phyloP scores from a whole-genome alignment of 2,329 filamentous ascomycete species.

The Apiospora marii region DNA sequence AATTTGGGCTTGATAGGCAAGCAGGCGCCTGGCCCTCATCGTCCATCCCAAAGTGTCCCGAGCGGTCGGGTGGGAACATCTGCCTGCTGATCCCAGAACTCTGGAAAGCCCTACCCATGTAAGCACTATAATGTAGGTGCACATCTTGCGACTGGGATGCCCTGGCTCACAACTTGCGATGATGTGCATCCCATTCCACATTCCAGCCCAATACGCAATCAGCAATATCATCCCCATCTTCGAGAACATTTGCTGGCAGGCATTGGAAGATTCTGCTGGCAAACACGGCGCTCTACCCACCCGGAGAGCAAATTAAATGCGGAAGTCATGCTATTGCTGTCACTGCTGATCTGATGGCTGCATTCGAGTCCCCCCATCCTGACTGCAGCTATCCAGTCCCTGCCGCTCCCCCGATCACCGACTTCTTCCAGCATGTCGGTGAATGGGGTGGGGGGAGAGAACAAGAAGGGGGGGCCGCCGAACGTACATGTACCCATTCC shows the following conservation, averaged over 20 bases:
- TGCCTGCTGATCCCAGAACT: slow-evolving; percentile 19
- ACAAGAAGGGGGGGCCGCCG: background rate
- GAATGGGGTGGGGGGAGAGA: background rate
- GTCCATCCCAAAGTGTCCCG: background rate
- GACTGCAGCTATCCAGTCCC: slow-evolving; percentile 9
- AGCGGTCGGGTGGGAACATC: slow-evolving; percentile 18
- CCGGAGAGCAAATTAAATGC: background rate
- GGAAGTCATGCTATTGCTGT: slow-evolving; percentile 7
- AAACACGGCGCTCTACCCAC: background rate
- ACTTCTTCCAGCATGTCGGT: slow-evolving; percentile 20
- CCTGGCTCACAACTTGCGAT: slow-evolving; percentile 10
- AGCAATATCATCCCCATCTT: background rate
- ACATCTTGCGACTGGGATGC: slow-evolving; percentile 7
- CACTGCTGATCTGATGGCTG: slow-evolving; percentile 6
- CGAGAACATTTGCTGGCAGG: slow-evolving; percentile 13
- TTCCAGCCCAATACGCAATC: slow-evolving; percentile 19
- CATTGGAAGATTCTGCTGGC: background rate
- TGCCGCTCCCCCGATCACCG: slow-evolving; percentile 16
- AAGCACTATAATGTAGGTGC: slow-evolving; percentile 21
- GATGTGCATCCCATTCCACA: slow-evolving; percentile 19
- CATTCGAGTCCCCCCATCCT: background rate
- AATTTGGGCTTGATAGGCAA: background rate
- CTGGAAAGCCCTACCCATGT: slow-evolving; percentile 14
- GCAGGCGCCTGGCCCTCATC: background rate
- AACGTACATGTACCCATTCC: background rate